Evolutionary conservation across 257 asterid species (phyloP).

Genomic region (Solanum peruvianum): DNA sequence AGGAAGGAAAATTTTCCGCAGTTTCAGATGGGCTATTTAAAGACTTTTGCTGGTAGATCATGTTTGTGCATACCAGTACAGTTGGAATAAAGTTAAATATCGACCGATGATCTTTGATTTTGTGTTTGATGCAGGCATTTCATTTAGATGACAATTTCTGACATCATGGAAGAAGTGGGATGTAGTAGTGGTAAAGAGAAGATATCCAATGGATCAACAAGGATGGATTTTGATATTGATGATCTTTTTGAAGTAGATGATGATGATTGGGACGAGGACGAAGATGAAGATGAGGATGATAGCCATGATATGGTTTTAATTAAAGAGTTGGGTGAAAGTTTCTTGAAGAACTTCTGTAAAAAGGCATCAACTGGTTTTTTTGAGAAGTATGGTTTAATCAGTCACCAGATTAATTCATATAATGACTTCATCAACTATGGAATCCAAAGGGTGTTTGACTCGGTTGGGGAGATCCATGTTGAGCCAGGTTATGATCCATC

Average conservation of each 20-base stretch:
- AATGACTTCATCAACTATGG: slow-evolving; percentile 63
- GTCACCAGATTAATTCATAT: slow-evolving; percentile 82
- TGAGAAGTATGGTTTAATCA: slow-evolving; percentile 62
- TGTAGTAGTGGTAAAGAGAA: slow-evolving; percentile 9
- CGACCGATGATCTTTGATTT: background rate
- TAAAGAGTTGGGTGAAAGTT: slow-evolving; percentile 9
- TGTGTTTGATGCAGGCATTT: background rate
- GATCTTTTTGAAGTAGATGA: slow-evolving; percentile 43
- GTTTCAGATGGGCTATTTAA: background rate
- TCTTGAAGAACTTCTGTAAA: slow-evolving; percentile 43
- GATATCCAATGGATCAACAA: background rate
- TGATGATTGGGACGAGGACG: slow-evolving; percentile 47
- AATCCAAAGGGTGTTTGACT: slow-evolving; percentile 60
- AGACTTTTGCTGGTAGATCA: background rate
- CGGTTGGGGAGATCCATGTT: slow-evolving; percentile 59
- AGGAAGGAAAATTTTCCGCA: background rate
- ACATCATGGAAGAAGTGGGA: slow-evolving; percentile 5
- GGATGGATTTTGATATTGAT: slow-evolving; percentile 13
- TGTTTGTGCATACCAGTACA: background rate
- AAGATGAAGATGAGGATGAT: slow-evolving; percentile 20
- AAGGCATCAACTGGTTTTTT: slow-evolving; percentile 65
- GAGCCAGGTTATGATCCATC: slow-evolving; percentile 85
- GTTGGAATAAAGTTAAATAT: background rate
- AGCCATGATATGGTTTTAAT: slow-evolving; percentile 20
- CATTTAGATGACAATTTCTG: background rate